Conservation (phyloP, 208 protist species). For the Strigomonas galati region DNA sequence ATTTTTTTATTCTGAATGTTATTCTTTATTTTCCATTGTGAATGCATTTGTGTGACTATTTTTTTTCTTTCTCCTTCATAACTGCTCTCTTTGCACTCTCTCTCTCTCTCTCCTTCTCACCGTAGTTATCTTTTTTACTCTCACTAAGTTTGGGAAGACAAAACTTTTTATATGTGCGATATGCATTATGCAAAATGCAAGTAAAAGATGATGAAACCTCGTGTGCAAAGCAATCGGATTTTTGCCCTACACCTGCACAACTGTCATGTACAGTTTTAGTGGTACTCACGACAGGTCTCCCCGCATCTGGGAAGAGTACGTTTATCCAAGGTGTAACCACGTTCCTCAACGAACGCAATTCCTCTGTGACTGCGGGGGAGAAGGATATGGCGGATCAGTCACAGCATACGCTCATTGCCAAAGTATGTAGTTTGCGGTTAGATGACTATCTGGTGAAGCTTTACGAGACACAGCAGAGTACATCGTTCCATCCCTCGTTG, state of each 20-base stretch:
- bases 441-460: not conserved
- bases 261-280: slow-evolving; percentile 17
- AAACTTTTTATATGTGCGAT: not conserved
- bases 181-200: not conserved
- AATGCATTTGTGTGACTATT: not conserved
- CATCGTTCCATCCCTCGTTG: not conserved
- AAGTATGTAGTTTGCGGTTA: not conserved
- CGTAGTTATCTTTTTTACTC: not conserved
- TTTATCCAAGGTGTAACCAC: slow-evolving; percentile 18
- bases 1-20: too few species aligned
- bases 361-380: too few species aligned
- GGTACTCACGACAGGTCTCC: slow-evolving; percentile 59
- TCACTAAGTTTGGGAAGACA: not conserved
- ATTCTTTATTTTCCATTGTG: not conserved
- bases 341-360: not conserved
- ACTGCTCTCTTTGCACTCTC: not conserved
- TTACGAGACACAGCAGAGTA: not conserved
- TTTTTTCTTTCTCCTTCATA: not conserved
- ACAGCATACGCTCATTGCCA: not conserved
- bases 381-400: too few species aligned
- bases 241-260: too few species aligned
- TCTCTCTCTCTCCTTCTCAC: too few species aligned
- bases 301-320: slow-evolving; percentile 62
- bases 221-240: not conserved
- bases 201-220: not conserved